phyloP scores from a whole-genome alignment of 164 flowering plant genomes.

The Piper longum region DNA sequence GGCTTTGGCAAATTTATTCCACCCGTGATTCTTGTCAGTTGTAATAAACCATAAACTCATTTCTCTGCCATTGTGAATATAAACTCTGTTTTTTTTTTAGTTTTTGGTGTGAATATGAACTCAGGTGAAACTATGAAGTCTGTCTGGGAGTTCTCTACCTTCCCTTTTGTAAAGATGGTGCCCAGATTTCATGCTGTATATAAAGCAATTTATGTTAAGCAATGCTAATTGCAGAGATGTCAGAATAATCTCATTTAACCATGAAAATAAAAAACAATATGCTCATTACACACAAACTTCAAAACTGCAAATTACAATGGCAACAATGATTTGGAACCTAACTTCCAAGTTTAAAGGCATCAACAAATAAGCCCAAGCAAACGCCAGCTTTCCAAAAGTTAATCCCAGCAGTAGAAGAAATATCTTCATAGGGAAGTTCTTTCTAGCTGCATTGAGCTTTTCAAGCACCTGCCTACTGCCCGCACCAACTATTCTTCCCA shows the following conservation, averaged over 20 bases:
- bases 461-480: conserved; percentile 59
- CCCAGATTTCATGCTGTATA: too few species aligned
- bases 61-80: not conserved
- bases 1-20: not conserved
- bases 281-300: not conserved
- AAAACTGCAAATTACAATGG: not conserved
- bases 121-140: too few species aligned
- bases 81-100: too few species aligned
- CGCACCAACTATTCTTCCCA: conserved; percentile 72
- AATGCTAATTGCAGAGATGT: too few species aligned
- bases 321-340: conserved; percentile 6
- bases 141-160: too few species aligned
- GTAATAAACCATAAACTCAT: not conserved
- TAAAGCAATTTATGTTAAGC: too few species aligned
- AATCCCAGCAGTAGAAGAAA: conserved; percentile 76
- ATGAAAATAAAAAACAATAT: too few species aligned
- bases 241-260: too few species aligned
- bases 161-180: too few species aligned
- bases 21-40: not conserved
- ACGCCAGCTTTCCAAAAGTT: conserved; percentile 99
- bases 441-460: conserved; percentile 71
- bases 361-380: conserved; percentile 91
- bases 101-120: too few species aligned
- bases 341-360: conserved; percentile 91
- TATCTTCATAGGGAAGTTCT: conserved; percentile 78